Evolutionary conservation across 352 stramenopile genomes (phyloP), one percentile per base, ranked within the genome.

Genomic region (Pythium monospermum): DNA sequence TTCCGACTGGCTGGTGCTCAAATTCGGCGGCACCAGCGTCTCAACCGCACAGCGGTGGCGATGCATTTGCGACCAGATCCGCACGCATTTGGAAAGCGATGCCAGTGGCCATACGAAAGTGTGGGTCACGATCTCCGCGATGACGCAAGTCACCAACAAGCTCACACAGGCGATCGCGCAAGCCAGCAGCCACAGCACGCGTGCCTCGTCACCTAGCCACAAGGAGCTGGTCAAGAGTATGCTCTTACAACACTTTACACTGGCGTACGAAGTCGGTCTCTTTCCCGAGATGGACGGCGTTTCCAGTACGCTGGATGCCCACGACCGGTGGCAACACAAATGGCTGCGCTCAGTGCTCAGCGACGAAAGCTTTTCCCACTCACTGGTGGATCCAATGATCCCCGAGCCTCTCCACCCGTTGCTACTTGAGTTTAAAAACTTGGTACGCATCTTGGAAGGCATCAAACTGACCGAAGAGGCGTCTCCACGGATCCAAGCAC

Each of bases 21-120:
- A 95, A 64, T 95, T 95, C 43, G 85, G 85, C 43, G 85, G 85
- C 64, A 95, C 85, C 32, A 94, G 83, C 55, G 85, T 95, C 43
- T 91, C 83, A 11, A 92, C 80, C 6, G 71, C 71, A 12, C 66
- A 67, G 49, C 80, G 80, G 45, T 95, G 84, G 83, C 73, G 62
- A 28, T 79, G 73, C 58, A 94, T 95, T 49, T 90, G 79, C 55
- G 58, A 75, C 23, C 82, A 88, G 51, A 76, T 91, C 48, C 59
- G 69, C 58, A 39, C 63, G 38, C 76, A 94, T 26, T 64, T 90
- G 21, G 53, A 66, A 10, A 39, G 37, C 53, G 53, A 61, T 54
- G 53, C 45, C 16, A 58, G 23, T 21, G 51, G 31, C 31, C 53
- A 71, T 13, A 68, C 70, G 43, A 63, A 61, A 49, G 83, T 95